These are phyloP conservation scores for Knufia fluminis DNA, from an alignment of 2,329 filamentous ascomycete genomes.

Conservation along the genomic window DNA sequence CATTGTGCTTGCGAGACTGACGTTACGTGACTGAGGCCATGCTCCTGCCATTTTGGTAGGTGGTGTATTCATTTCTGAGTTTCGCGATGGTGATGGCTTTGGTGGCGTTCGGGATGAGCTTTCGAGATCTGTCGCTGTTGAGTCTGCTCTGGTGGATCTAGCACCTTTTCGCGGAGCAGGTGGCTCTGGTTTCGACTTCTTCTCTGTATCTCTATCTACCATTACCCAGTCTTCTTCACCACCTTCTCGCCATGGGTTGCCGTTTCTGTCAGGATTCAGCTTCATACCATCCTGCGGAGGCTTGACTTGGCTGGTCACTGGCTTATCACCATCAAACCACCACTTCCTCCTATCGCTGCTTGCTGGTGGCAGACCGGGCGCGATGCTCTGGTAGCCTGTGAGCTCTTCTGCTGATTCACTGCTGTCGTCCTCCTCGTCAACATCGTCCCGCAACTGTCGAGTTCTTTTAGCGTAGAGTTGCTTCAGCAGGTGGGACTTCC, in stretches of 20 bases:
- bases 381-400: conserved; percentile 71
- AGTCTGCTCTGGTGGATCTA: conserved; percentile 9
- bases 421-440: conserved; percentile 46
- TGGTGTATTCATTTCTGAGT: conserved; percentile 14
- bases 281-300: conserved; percentile 55
- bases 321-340: conserved; percentile 56
- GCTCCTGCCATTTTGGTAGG: conserved; percentile 16
- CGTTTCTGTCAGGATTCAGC: conserved; percentile 63
- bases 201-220: conserved; percentile 10
- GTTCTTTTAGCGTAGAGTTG: conserved; percentile 60
- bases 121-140: background rate
- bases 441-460: conserved; percentile 42
- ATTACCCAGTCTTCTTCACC: conserved; percentile 75
- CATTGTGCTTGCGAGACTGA: conserved; percentile 2
- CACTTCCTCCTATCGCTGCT: conserved; percentile 55
- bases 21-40: background rate
- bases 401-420: conserved; percentile 58
- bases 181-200: conserved; percentile 17
- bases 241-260: conserved; percentile 64
- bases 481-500: conserved; percentile 62
- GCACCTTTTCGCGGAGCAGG: conserved; percentile 22
- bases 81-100: conserved; percentile 17
- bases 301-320: conserved; percentile 62
- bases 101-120: conserved; percentile 4
- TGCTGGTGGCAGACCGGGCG: conserved; percentile 60